Base-by-base conservation (phyloP, 2,329 filamentous ascomycete species). In the Didymella keratinophila region DNA sequence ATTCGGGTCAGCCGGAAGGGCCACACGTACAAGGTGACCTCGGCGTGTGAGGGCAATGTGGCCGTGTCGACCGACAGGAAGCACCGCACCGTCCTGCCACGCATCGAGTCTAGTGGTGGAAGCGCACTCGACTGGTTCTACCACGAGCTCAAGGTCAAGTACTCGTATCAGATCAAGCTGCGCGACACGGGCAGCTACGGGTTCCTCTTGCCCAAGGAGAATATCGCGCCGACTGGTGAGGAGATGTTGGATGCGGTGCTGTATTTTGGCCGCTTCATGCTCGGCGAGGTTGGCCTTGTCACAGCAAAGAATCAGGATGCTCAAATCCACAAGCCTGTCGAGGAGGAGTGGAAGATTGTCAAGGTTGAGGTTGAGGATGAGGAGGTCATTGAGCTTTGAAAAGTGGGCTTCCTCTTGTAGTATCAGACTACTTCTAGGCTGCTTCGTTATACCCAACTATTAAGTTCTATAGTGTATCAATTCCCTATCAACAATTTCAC, bases 61-160 rank as follows among this genome's bases (percentile, higher is more conserved):
- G 74, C 77, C 8, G 70, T 79, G 9, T 69, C 66, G 34, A 34
- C 4, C 25, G 68, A 71, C 60, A 66, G 71, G 3, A 68, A 73
- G 52, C 74, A 76, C 45, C 58, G 69, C 30, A 60, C 63, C 2
- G 58, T 79, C 6, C 78, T 81, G 21, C 81, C 82, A 3, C 81
- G 87, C 37, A 86, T 93, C 62, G 91, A 95, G 72, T 85, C 85
- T 0, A 87, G 89, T 3, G 93, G 94, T 37, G 94, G 94, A 2
- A 93, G 91, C 47, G 92, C 91, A 1, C 87, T 98, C 41, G 95
- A 98, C 77, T 98, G 91, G 87, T 97, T 99, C 78, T 97, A 96
- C 74, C 91, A 96, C 68, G 90, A 96, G 69, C 78, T 98, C 61
- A 82, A 84, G 45, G 91, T 94, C 18, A 88, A 87, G 62, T 96